Base-by-base conservation (phyloP, 2,329 filamentous ascomycete genomes). In the Huntiella decipiens region DNA sequence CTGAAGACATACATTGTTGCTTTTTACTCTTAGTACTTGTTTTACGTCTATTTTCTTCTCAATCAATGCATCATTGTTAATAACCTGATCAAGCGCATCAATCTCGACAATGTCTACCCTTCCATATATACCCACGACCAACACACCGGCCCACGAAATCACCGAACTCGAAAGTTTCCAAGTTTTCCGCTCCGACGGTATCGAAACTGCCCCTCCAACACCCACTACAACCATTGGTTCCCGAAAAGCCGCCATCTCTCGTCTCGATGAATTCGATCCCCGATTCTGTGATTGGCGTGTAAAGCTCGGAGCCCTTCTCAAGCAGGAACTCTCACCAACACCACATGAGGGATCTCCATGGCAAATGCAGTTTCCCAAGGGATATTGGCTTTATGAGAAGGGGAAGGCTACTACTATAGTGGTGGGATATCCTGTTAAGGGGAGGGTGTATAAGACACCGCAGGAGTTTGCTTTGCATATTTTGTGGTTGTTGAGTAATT, bases 381-480 rank as follows among this genome's bases (percentile, higher is more conserved):
- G 64, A 2, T 67, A 67, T 53, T 67, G 64, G 64, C 55, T 67
- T 2, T 67, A 67, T 47, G 61, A 67, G 52, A 64, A 64, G 42
- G 66, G 64, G 3, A 66, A 66, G 48, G 64, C 69, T 48, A 64
- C 69, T 48, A 64, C 68, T 15, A 67, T 65, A 59, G 61, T 70
- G 3, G 69, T 66, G 4, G 66, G 66, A 6, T 67, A 68, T 48
- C 66, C 66, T 4, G 57, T 63, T 50, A 67, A 68, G 50, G 54
- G 60, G 32, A 69, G 66, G 54, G 57, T 67, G 4, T 72, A 66
- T 54, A 69, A 67, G 54, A 68, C 65, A 38, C 68, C 69, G 0
- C 66, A 70, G 47, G 69, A 73, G 51, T 70, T 73, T 49, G 66
- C 64, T 4, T 57, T 68, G 6, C 69, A 73, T 50, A 51, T 70